Evolutionary conservation across 2,329 filamentous ascomycete genomes (phyloP), one percentile per base, ranked within the genome.

Genomic region (Arthrobotrys megalospora): DNA sequence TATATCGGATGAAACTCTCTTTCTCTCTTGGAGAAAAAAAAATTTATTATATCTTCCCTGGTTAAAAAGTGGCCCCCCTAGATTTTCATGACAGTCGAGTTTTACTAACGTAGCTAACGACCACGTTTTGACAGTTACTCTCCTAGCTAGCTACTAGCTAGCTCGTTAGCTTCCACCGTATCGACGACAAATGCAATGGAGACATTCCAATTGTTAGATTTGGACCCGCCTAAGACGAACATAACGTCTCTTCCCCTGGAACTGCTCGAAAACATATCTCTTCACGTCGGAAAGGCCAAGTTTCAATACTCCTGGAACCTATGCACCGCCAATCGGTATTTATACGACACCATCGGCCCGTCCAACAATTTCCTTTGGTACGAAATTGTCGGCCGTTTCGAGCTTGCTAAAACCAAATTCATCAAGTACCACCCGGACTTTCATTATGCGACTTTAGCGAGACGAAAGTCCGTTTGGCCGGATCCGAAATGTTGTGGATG

Each of bases 341-440:
- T 67, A n/a, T 55, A 53, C 19, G 12, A 34, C 10, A 67, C 11
- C 6, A 53, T 67, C 38, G 64, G 64, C 5, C 64, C 48, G 14
- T 43, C 64, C 1, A 67, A 67, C 21, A 67, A 67, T 55, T 53
- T 67, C 24, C 48, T 67, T 3, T 67, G 64, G 47, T 67, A 55
- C 19, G 14, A 28, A 67, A 32, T 67, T 4, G 19, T 47, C 11
- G 64, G 64, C 4, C 36, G 48, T 6, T 67, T 67, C 12, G 32
- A 43, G 1, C 10, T 67, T 7, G 48, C 34, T 5, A 53, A 67
- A n/a, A 38, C 34, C 7, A 52, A 52, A 32, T 67, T 67, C 16
- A 55, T 32, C 38, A 67, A 67, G 38, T 67, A 67, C 21, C 64
- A 12, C 16, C 34, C 5, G 6, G 19, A 67, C 14, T 67, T 67